Base-by-base conservation (phyloP, 805 yeast genomes). In the Candida taoyuanica region DNA sequence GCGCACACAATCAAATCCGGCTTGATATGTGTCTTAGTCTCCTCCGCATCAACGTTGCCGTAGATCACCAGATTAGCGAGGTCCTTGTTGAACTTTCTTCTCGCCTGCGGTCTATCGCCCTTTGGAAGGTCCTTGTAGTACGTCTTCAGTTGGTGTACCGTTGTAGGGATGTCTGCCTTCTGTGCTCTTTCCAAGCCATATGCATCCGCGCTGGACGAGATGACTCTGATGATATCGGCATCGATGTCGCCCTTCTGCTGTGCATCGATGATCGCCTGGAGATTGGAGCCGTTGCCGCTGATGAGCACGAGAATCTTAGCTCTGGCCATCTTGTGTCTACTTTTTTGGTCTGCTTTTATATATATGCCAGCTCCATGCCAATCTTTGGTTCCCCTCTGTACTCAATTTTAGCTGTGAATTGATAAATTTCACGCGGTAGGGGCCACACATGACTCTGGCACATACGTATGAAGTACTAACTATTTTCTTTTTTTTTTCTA, bases 1-100 rank as follows among this genome's bases (percentile, higher is more conserved):
- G 98, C 98, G 64, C 98, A 93, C 5, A 93, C 97, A 29, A 93
- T 79, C 46, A 93, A 69, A 49, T 85, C 85, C 5, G 98, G 98
- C 48, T 71, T 71, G 23, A 59, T 49, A 37, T 76, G 70, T 21
- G 36, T 42, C 39, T 47, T 50, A 26, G 41, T 55, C 26, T 47
- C 50, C 26, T 49, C 56, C 12, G 68, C 74, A 14, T 61, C 64
- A 21, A 48, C 48, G 26, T 59, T 44, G 5, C 80, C 80, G 39
- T 68, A 58, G 17, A 85, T 58, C 17, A 93, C 76, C 17, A 81
- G 54, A 34, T 73, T 65, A 8, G 95, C 91, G 31, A 93, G 70
- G 46, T 93, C 96, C 30, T 62, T 57, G 60, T 93, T 91, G 70
- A 86, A 93, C 41, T 64, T 58, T 28, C 74, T 73, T 52, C 98